These are phyloP conservation scores for Litsea cubeba DNA, from an alignment of 164 flowering plant genomes.

Conservation along the genomic window DNA sequence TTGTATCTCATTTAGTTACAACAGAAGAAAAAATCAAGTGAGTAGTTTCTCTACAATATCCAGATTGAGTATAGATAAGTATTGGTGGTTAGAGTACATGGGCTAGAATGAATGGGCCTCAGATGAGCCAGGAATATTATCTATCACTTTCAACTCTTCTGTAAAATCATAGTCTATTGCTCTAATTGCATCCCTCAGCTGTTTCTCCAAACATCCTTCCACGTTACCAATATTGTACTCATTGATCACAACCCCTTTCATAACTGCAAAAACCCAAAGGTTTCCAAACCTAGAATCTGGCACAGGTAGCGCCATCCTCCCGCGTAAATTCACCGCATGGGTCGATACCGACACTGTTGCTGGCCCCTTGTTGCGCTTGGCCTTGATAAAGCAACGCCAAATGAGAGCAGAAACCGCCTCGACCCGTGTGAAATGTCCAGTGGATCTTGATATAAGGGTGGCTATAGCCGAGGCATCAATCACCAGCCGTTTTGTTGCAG, in stretches of 20 bases:
- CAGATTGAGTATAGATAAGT: no score
- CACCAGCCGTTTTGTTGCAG: constrained; percentile 33
- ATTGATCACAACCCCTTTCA: no score
- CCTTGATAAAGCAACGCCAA: constrained; percentile 26
- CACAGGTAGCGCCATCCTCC: constrained; percentile 17
- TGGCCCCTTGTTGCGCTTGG: not conserved
- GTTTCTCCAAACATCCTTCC: not conserved
- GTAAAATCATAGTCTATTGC: not conserved
- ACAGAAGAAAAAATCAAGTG: no score
- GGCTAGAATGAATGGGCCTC: not conserved
- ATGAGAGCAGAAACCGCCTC: constrained; percentile 47
- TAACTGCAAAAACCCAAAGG: not conserved
- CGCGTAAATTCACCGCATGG: constrained; percentile 19
- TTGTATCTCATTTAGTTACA: no score
- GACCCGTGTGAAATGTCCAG: constrained; percentile 31
- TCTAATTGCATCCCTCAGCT: constrained; percentile 1
- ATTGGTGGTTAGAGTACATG: no score
- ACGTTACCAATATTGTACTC: no score
- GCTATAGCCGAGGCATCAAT: constrained; percentile 35
- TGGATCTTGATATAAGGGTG: constrained; percentile 18
- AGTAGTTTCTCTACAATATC: no score
- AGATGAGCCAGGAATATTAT: no score
- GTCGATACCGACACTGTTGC: not conserved
- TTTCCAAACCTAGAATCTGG: constrained; percentile 20
- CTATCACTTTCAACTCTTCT: not conserved